Evolutionary conservation across 768 basidiomycete species (phyloP).

Genomic region (Termitomyces sp.): DNA sequence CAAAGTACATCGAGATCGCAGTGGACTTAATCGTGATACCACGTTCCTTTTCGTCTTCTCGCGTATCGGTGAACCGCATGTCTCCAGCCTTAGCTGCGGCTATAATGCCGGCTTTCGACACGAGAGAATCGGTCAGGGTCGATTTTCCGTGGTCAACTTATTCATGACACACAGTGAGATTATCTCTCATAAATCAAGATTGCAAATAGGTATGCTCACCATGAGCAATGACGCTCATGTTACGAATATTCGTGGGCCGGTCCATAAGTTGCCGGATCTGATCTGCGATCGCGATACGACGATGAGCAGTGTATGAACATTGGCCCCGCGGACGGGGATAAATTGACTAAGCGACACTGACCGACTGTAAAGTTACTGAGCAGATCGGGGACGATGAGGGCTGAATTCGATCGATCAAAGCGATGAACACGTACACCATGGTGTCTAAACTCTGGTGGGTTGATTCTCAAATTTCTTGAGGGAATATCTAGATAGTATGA

Average conservation of each 20-base stretch:
- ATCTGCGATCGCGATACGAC: conserved; percentile 37
- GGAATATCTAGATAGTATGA: conserved; percentile 18
- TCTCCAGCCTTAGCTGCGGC: conserved; percentile 93
- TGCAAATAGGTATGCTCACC: conserved; percentile 41
- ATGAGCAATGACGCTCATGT: conserved; percentile 93
- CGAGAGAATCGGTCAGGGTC: conserved; percentile 96
- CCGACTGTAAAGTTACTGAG: conserved; percentile 86
- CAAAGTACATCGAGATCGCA: conserved; percentile 99
- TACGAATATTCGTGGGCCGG: conserved; percentile 86
- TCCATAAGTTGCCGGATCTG: conserved; percentile 89
- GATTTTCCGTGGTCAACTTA: conserved; percentile 99
- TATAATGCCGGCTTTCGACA: conserved; percentile 99
- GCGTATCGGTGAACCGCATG: conserved; percentile 94
- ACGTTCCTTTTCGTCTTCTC: conserved; percentile 98
- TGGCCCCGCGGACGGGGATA: conserved; percentile 1
- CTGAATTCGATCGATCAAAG: conserved; percentile 9
- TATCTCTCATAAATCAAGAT: not conserved
- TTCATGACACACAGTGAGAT: conserved; percentile 5
- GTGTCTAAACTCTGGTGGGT: conserved; percentile 40
- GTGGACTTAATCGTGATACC: conserved; percentile 99
- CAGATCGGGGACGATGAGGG: conserved; percentile 25
- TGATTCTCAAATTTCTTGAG: conserved; percentile 16
- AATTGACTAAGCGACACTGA: conserved; percentile 32
- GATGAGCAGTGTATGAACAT: not conserved
- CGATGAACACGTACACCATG: conserved; percentile 71